Conservation (phyloP, 306 rosid species). For the Medicago lupulina region DNA sequence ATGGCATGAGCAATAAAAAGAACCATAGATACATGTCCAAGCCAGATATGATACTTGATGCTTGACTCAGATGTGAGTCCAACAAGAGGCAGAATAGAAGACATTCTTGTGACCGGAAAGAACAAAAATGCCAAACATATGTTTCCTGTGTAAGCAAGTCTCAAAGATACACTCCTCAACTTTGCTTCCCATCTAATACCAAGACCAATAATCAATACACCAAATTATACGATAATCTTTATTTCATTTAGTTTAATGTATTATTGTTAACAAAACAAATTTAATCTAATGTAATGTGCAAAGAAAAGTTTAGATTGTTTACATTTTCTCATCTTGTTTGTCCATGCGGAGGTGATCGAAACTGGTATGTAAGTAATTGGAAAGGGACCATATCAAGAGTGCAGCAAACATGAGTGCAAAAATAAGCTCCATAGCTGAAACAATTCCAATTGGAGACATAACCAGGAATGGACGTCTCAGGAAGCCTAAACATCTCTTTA, state of each 20-base stretch:
- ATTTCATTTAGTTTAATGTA: background rate
- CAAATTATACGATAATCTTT: background rate
- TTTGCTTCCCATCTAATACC: slow-evolving; percentile 68
- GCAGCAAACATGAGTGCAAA: slow-evolving; percentile 58
- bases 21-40: slow-evolving; percentile 66
- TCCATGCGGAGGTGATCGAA: slow-evolving; percentile 57
- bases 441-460: slow-evolving; percentile 64
- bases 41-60: slow-evolving; percentile 77
- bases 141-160: slow-evolving; percentile 73
- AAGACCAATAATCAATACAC: background rate
- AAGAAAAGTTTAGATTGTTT: background rate
- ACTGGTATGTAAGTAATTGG: slow-evolving; percentile 64
- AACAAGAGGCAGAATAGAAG: slow-evolving; percentile 65
- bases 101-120: slow-evolving; percentile 72
- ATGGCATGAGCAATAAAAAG: slow-evolving; percentile 62
- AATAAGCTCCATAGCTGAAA: slow-evolving; percentile 58
- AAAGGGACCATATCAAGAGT: slow-evolving; percentile 72
- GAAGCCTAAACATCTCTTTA: slow-evolving; percentile 22
- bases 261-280: background rate
- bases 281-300: background rate
- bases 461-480: slow-evolving; percentile 58
- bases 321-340: slow-evolving; percentile 54
- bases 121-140: slow-evolving; percentile 82
- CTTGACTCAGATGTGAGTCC: slow-evolving; percentile 74
- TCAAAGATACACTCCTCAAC: slow-evolving; percentile 68